Evolutionary conservation across 208 protist genomes (phyloP), one percentile per base, ranked within the genome.

Genomic region (Crithidia mellificae): DNA sequence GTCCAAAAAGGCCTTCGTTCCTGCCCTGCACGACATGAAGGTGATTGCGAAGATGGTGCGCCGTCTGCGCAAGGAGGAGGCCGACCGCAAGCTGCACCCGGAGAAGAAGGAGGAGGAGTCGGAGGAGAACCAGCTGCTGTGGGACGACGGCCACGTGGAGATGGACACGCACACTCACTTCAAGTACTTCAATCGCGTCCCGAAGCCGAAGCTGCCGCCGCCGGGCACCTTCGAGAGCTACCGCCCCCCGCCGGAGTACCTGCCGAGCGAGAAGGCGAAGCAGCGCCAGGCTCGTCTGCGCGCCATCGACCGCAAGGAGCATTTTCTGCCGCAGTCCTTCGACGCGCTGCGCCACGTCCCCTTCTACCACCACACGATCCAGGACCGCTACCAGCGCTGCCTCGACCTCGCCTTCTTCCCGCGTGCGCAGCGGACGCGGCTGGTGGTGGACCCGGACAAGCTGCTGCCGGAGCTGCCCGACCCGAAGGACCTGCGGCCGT

Each of bases 371-470:
- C 77, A 97, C 47, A 94, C 97, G 15, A 89, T 99, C 54, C 84
- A 98, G 70, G 98, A 99, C 68, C 90, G 97, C 29, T 99, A 99
- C 68, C 98, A 99, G 76, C 91, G 99, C 32, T 99, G 99, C 82
- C 88, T 99, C 17, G 98, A 99, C 83, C 92, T 99, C 24, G 99
- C 98, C 73, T 88, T 99, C 50, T 98, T 98, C 81, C 97, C 98
- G 7, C 90, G 98, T 36, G 80, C 84, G 25, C 93, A 95, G 73
- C 92, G 81, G 44, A 93, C 84, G 15, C 87, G 89, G 11, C 88
- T 98, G 22, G 93, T 98, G 41, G 87, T 98, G 29, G 87, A 98
- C 76, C 97, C 98, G 0, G 90, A 98, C 15, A 91, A 93, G 56
- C 87, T 99, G 27, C 80, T 99, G 19, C 99, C 99, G 6, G 88